phyloP scores from a whole-genome alignment of 2,329 filamentous ascomycete genomes.

The Colletotrichum tanaceti region DNA sequence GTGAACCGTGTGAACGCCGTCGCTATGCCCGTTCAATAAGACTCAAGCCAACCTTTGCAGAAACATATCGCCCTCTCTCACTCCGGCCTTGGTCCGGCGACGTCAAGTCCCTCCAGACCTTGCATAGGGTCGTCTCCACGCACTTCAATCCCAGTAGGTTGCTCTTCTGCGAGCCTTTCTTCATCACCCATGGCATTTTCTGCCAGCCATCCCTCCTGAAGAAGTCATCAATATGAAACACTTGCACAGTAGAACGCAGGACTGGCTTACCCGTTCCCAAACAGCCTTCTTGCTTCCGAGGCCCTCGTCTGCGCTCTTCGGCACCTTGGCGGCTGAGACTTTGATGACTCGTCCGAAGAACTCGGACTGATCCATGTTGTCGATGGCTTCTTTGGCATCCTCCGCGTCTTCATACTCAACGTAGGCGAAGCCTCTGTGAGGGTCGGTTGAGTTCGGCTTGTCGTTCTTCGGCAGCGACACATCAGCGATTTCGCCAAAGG shows the following conservation, averaged over 20 bases:
- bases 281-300: constrained; percentile 93
- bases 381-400: constrained; percentile 94
- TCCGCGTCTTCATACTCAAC: constrained; percentile 89
- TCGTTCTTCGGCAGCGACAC: constrained; percentile 92
- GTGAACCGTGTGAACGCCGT: constrained; percentile 54
- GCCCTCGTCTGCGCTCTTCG: constrained; percentile 88
- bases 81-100: constrained; percentile 87
- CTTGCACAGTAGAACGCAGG: neutral
- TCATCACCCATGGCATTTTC: constrained; percentile 88
- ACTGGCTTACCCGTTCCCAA: constrained; percentile 87
- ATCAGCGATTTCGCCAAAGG: constrained; percentile 95
- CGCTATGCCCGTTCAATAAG: constrained; percentile 54
- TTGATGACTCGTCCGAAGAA: constrained; percentile 93
- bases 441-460: constrained; percentile 78
- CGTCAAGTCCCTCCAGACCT: constrained; percentile 90
- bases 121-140: constrained; percentile 89
- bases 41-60: constrained; percentile 36
- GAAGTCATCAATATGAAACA: neutral
- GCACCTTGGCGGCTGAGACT: constrained; percentile 90
- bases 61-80: constrained; percentile 64
- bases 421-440: constrained; percentile 94
- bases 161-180: constrained; percentile 71
- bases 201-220: constrained; percentile 90
- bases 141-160: constrained; percentile 63
- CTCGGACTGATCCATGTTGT: constrained; percentile 99